Percentiles rank a stretch among this genome's conserved stretches.
phyloP scores from a whole-genome alignment of 495 filamentous ascomycete genomes.

The Hypoxylon lienhwacheense region DNA sequence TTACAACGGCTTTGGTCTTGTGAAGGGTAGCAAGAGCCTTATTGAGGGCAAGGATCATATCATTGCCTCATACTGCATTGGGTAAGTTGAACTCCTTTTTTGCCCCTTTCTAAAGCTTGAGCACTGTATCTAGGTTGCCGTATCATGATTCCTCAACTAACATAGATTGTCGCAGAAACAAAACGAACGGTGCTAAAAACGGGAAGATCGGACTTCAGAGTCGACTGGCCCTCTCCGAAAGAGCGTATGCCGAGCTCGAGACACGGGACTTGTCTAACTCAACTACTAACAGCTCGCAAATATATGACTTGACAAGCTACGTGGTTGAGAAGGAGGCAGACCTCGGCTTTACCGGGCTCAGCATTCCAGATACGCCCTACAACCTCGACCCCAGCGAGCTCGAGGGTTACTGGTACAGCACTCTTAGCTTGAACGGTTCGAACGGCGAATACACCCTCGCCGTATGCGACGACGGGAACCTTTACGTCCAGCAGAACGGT shows the following conservation, averaged over 20 bases:
- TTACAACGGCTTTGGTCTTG: conserved; percentile 12
- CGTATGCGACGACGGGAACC: conserved; percentile 27
- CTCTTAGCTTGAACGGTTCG: conserved; percentile 7
- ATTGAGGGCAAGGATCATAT: conserved; percentile 7
- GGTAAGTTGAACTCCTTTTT: too few species aligned
- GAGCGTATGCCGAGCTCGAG: conserved; percentile 1
- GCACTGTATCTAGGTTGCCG: too few species aligned
- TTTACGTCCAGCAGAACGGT: conserved; percentile 25
- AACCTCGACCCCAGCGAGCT: conserved; percentile 8
- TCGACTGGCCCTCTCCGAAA: conserved; percentile 2
- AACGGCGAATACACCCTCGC: conserved; percentile 14
- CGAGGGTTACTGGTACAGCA: conserved; percentile 20
- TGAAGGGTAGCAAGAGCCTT: conserved; percentile 5
- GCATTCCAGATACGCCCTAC: conserved; percentile 8
- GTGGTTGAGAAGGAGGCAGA: conserved; percentile 1
- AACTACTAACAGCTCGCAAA: background rate
- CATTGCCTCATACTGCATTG: conserved; percentile 22
- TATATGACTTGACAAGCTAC: conserved; percentile 6
- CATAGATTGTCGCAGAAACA: conserved; percentile 3
- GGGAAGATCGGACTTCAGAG: conserved; percentile 1
- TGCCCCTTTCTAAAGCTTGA: too few species aligned
- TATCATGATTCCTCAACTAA: too few species aligned
- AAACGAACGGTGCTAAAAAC: conserved; percentile 5
- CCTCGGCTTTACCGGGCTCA: conserved; percentile 4
- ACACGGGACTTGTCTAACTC: background rate